These are phyloP conservation scores for Pichia nakasei DNA, from an alignment of 805 yeast species.

Conservation along the genomic window DNA sequence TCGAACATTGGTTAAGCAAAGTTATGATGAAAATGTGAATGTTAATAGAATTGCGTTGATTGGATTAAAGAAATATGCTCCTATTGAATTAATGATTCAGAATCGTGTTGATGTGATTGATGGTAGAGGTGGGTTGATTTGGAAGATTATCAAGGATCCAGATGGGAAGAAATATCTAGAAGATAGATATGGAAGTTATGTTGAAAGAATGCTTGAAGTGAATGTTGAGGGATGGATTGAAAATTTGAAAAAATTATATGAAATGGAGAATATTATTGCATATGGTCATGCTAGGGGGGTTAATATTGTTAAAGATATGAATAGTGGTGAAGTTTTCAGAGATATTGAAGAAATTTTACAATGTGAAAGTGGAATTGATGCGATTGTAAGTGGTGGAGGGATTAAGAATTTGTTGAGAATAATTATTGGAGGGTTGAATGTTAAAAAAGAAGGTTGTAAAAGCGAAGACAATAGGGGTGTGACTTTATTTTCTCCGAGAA, in stretches of 20 bases:
- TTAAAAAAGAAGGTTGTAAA: background rate
- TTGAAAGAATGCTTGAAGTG: background rate
- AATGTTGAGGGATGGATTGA: background rate
- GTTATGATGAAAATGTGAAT: background rate
- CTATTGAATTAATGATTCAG: background rate
- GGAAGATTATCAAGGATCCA: background rate
- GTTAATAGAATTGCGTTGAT: background rate
- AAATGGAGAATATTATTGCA: background rate
- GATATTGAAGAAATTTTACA: background rate
- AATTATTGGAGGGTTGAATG: background rate
- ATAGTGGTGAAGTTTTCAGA: background rate
- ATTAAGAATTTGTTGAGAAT: background rate
- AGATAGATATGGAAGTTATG: background rate
- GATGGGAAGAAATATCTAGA: background rate
- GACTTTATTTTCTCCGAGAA: background rate
- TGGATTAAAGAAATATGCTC: constrained; percentile 1
- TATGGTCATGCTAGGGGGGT: background rate
- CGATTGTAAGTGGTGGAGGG: background rate
- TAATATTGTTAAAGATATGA: background rate
- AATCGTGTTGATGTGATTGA: background rate
- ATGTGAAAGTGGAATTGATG: background rate
- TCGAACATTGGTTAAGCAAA: constrained; percentile 1
- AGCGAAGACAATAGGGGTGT: background rate
- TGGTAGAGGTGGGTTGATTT: background rate
- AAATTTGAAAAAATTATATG: background rate